phyloP scores from a whole-genome alignment of 305 asterid species.

The Rubia balearica region DNA sequence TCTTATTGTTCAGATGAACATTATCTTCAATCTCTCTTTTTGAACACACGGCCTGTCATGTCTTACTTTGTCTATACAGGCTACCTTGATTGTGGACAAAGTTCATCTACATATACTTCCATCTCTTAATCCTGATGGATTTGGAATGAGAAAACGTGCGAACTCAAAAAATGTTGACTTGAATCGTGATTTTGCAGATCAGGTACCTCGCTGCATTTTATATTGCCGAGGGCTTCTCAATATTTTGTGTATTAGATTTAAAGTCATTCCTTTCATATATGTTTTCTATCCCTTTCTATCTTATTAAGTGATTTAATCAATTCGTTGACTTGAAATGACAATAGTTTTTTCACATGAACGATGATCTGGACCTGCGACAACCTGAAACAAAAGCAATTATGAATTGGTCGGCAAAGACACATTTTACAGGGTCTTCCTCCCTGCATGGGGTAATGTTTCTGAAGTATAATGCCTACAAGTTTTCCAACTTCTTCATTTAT shows the following conservation, averaged over 20 bases:
- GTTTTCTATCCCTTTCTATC: not conserved
- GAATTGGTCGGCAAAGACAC: constrained; percentile 67
- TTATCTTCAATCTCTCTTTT: not conserved
- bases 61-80: constrained; percentile 32
- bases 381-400: constrained; percentile 95
- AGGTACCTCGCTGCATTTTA: constrained; percentile 38
- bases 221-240: not conserved
- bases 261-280: not conserved
- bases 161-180: constrained; percentile 72
- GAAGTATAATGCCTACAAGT: not conserved
- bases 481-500: not conserved
- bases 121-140: constrained; percentile 89
- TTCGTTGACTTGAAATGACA: constrained; percentile 60
- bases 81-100: constrained; percentile 65
- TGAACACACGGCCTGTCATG: not conserved
- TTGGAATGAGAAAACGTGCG: constrained; percentile 55
- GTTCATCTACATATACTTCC: constrained; percentile 90
- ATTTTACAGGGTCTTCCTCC: constrained; percentile 86
- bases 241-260: not conserved
- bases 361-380: constrained; percentile 70
- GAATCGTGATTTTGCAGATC: constrained; percentile 91
- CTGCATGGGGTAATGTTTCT: constrained; percentile 76
- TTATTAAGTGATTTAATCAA: constrained; percentile 25
- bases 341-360: constrained; percentile 89
- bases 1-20: not conserved